A percentile compares a stretch with the other conserved stretches of the same genome.
Evolutionary conservation across 148 eudicot genomes (phyloP).

Genomic region (Mesembryanthemum crystallinum): DNA sequence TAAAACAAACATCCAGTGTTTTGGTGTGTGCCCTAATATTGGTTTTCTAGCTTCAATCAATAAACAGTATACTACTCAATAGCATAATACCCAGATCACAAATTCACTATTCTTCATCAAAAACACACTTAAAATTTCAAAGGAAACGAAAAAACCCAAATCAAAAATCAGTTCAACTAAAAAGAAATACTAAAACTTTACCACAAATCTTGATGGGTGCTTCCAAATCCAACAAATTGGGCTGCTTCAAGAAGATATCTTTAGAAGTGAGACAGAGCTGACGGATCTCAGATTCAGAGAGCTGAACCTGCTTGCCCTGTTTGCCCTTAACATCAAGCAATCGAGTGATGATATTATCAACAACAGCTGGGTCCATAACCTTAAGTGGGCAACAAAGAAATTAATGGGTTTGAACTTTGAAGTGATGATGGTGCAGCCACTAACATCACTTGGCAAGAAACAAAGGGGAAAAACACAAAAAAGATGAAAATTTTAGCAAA

Average conservation of each 20-base stretch:
- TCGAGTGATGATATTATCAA: constrained; percentile 52
- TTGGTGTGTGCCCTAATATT: not conserved
- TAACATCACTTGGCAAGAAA: not conserved
- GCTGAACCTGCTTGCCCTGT: constrained; percentile 65
- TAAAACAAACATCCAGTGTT: not conserved
- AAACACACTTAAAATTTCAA: constrained; percentile 8
- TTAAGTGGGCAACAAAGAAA: too few relatives aligned
- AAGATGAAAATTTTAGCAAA: not conserved
- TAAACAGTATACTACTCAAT: too few relatives aligned
- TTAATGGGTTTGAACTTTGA: too few relatives aligned
- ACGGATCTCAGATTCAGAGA: constrained; percentile 67
- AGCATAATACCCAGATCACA: constrained; percentile 12
- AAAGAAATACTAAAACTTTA: constrained; percentile 19
- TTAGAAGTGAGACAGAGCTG: constrained; percentile 56
- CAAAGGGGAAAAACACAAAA: not conserved
- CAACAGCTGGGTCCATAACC: constrained; percentile 41
- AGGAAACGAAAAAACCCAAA: not conserved
- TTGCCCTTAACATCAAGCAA: constrained; percentile 59
- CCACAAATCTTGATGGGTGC: constrained; percentile 85
- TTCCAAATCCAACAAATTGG: constrained; percentile 65
- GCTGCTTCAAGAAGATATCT: constrained; percentile 57
- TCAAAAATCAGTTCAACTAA: not conserved
- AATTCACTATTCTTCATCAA: not conserved
- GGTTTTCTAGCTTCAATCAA: not conserved
- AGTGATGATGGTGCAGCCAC: not conserved